Evolutionary conservation across 106 monocot species (phyloP).

Genomic region (Dendrobium chrysotoxum): DNA sequence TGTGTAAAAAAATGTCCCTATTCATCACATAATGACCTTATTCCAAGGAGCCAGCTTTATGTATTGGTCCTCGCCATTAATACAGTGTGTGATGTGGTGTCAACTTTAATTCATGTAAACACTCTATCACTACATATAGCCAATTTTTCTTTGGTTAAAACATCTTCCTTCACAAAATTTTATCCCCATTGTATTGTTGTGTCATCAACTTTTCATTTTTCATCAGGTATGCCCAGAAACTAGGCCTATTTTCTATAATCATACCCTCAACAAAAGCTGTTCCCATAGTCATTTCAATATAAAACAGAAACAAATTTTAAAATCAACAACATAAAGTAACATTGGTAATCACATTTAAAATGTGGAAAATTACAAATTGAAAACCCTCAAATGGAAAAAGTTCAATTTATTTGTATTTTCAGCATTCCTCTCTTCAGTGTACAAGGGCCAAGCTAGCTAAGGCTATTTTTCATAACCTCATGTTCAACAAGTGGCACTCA

Average conservation of each 20-base stretch:
- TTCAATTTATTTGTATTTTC: neutral
- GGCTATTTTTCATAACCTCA: neutral
- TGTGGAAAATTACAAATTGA: neutral
- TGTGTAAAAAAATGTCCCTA: neutral
- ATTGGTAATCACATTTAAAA: neutral
- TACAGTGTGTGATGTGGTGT: neutral
- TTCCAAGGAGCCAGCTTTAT: neutral
- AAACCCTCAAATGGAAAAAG: neutral
- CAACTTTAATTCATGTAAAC: constrained; percentile 1
- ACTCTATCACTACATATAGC: neutral
- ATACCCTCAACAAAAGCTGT: neutral
- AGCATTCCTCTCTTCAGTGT: neutral
- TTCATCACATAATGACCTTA: neutral
- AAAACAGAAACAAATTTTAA: neutral
- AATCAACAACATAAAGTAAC: neutral
- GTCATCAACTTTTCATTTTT: neutral
- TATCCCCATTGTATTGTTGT: neutral
- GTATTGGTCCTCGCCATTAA: neutral
- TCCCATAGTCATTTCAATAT: neutral
- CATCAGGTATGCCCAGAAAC: neutral
- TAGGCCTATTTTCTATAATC: neutral
- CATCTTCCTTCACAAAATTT: neutral
- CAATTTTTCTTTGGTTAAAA: neutral
- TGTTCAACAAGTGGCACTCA: neutral
- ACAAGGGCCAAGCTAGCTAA: neutral